Conservation (phyloP, 306 rosid genomes). For the Lathyrus aphaca region DNA sequence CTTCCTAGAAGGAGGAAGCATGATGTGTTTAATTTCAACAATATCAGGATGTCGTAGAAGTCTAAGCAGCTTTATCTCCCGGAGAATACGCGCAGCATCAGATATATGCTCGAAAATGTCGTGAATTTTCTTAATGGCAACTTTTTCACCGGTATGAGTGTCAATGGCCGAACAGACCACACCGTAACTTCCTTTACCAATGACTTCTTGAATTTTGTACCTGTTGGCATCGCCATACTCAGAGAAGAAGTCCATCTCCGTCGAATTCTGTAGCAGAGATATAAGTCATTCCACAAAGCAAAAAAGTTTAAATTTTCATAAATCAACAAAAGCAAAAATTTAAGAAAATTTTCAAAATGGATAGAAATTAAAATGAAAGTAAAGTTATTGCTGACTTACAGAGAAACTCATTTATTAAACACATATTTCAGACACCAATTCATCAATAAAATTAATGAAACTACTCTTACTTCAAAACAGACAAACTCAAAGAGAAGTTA, state of each 20-base stretch:
- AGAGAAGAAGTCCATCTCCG: slow-evolving; percentile 92
- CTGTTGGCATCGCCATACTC: slow-evolving; percentile 97
- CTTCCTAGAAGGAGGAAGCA: slow-evolving; percentile 91
- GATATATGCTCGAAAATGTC: slow-evolving; percentile 94
- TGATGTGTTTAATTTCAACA: slow-evolving; percentile 94
- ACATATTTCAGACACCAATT: slow-evolving; percentile 17
- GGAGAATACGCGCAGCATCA: slow-evolving; percentile 97
- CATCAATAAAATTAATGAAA: slow-evolving; percentile 21
- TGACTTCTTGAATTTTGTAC: slow-evolving; percentile 91
- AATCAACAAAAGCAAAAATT: slow-evolving; percentile 17
- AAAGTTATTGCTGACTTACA: neutral
- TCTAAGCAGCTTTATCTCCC: slow-evolving; percentile 96
- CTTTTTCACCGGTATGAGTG: slow-evolving; percentile 80
- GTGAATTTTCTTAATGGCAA: slow-evolving; percentile 93
- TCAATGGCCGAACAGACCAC: slow-evolving; percentile 97
- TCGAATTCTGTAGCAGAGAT: slow-evolving; percentile 59
- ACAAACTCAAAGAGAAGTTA: slow-evolving; percentile 1
- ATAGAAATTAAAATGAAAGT: slow-evolving; percentile 9
- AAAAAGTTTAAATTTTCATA: slow-evolving; percentile 27
- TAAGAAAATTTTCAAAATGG: neutral
- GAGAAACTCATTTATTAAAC: neutral
- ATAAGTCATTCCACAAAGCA: slow-evolving; percentile 21
- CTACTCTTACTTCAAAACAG: neutral
- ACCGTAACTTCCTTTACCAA: slow-evolving; percentile 98
- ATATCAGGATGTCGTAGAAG: slow-evolving; percentile 95